Evolutionary conservation across 805 yeast species (phyloP).

Genomic region (Wickerhamomyces sydowiorum): DNA sequence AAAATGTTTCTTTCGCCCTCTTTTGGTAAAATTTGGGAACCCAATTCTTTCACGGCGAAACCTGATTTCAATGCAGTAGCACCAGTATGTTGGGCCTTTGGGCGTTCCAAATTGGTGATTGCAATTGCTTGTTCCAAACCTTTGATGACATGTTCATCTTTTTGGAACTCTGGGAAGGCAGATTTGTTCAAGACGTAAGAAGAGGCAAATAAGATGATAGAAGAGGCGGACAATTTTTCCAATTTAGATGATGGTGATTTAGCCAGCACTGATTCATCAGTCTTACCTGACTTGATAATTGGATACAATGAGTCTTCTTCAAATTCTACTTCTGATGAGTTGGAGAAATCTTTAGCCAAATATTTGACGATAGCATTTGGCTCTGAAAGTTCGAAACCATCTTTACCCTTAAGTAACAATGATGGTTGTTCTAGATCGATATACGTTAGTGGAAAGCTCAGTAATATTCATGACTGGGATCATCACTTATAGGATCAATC

Average conservation of each 20-base stretch:
- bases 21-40: constrained; percentile 53
- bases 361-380: constrained; percentile 68
- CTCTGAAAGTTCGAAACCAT: constrained; percentile 44
- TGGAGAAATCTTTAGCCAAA: constrained; percentile 43
- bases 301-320: constrained; percentile 42
- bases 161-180: constrained; percentile 21
- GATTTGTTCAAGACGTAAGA: constrained; percentile 37
- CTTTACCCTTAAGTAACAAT: constrained; percentile 13
- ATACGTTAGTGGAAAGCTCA: constrained; percentile 1
- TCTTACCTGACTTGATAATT: constrained; percentile 30
- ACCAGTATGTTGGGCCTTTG: constrained; percentile 38
- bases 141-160: constrained; percentile 31
- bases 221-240: constrained; percentile 38
- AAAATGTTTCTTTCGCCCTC: constrained; percentile 72
- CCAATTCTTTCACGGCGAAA: constrained; percentile 19
- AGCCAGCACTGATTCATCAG: constrained; percentile 17
- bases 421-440: constrained; percentile 15
- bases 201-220: constrained; percentile 54
- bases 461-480: background rate
- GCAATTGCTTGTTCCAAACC: constrained; percentile 43
- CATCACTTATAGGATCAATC: background rate
- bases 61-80: constrained; percentile 23
- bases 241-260: constrained; percentile 16
- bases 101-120: constrained; percentile 37
- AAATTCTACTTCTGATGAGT: constrained; percentile 26